phyloP scores from a whole-genome alignment of 768 basidiomycete genomes.

The Pisolithus orientalis region DNA sequence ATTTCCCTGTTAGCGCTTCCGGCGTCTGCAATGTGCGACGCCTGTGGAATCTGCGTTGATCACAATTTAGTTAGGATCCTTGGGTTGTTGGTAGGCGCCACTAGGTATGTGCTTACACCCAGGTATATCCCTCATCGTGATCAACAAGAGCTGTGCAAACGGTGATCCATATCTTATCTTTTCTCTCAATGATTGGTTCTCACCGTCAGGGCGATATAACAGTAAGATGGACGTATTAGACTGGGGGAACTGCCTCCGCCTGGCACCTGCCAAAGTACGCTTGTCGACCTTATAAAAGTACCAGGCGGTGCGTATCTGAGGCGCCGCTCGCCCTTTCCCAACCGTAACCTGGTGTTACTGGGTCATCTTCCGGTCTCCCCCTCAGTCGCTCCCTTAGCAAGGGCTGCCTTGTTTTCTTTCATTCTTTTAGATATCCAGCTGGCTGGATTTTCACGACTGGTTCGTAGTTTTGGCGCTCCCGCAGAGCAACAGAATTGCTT shows the following conservation, averaged over 20 bases:
- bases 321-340: not conserved
- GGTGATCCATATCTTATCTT: no score
- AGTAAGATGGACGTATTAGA: not conserved
- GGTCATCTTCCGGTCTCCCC: not conserved
- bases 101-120: no score
- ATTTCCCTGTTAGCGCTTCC: no score
- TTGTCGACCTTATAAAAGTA: not conserved
- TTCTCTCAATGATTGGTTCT: no score
- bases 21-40: no score
- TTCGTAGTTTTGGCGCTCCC: constrained; percentile 1
- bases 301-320: not conserved
- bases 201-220: not conserved
- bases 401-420: not conserved
- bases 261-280: not conserved
- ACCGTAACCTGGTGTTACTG: constrained; percentile 4
- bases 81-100: no score
- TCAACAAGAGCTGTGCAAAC: no score
- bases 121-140: no score
- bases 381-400: not conserved
- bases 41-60: no score
- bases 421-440: not conserved
- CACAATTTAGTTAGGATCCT: no score
- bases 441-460: constrained; percentile 10
- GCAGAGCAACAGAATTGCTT: not conserved
- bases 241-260: not conserved